Evolutionary conservation across 805 yeast species (phyloP).

Genomic region (Zygotorulaspora chibaensis): DNA sequence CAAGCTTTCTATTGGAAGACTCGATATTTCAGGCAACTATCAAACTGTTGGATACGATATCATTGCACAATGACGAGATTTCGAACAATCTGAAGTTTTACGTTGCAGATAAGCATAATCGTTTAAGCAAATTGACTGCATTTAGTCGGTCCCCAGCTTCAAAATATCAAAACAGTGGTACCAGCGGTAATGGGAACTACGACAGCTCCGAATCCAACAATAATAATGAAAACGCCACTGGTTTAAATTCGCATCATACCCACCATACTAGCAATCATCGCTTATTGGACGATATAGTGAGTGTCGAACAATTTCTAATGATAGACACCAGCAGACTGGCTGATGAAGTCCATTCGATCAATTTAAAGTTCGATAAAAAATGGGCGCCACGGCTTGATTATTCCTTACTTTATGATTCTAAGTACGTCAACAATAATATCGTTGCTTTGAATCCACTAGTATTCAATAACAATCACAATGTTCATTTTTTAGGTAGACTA

Average conservation of each 20-base stretch:
- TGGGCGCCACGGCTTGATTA: constrained; percentile 85
- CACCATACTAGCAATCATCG: background rate
- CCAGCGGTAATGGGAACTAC: background rate
- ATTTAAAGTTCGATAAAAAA: constrained; percentile 52
- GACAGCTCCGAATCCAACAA: too few relatives aligned
- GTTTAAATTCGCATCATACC: background rate
- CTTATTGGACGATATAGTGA: constrained; percentile 27
- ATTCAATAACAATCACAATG: constrained; percentile 58
- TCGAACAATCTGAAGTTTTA: constrained; percentile 50
- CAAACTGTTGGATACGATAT: constrained; percentile 45
- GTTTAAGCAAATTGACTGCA: constrained; percentile 37
- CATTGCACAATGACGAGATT: constrained; percentile 46
- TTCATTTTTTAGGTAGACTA: constrained; percentile 75
- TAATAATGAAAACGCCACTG: too few relatives aligned
- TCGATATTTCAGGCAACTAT: constrained; percentile 55
- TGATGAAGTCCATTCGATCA: constrained; percentile 59
- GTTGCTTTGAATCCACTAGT: constrained; percentile 66
- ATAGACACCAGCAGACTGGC: constrained; percentile 54
- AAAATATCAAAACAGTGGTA: constrained; percentile 1
- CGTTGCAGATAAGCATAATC: constrained; percentile 49
- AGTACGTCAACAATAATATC: constrained; percentile 27
- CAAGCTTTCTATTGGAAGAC: constrained; percentile 66
- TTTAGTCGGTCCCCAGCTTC: constrained; percentile 16
- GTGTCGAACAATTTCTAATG: constrained; percentile 49
- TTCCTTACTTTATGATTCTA: constrained; percentile 59